Evolutionary conservation across 139 green algal species (phyloP), one percentile per base, ranked within the genome.

Genomic region (Chlorella sorokiniana): DNA sequence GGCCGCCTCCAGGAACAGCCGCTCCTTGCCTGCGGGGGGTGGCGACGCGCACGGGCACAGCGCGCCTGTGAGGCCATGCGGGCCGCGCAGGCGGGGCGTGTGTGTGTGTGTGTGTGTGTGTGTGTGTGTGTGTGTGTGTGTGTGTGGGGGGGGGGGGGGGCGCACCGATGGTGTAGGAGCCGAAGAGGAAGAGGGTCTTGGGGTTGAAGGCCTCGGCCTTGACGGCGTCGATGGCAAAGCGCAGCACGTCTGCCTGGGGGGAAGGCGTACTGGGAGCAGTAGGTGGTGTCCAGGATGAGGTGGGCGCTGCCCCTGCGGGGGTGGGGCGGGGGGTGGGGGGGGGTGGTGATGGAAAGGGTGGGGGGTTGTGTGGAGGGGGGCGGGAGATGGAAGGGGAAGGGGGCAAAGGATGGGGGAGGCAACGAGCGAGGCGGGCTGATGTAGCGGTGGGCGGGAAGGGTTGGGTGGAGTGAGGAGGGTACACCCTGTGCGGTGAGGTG

Each of bases 241-340:
- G 79, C 69, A 97, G 71, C 51, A 95, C 92, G 62, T 89, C 86
- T 14, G 83, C n/a, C 83, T 6, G 85, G 67, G 25, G 94, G 94
- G 81, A 95, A 96, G 52, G 51, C 29, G 75, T 95, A 94, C 65
- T 91, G 94, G 22, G 94, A 69, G 87, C 93, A 97, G 87, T 98
- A 98, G 54, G 95, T 98, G 42, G 95, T 98, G 86, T 98, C 95
- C 78, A 98, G 85, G 22, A 98, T 86, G 27, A 98, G 86, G 10
- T 90, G 86, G 33, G 81, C 79, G 8, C 79, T 25, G 11, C 89
- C 85, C 41, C 75, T 79, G 73, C 73, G 67, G 3, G 67, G 6
- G 35, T 38, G 69, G 29, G 56, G 29, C 18, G 16, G 48, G 16
- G 14, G 16, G 16, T 16, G 16, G 11, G 48, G 48, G 11, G 14